These are phyloP conservation scores for Vachellia pachyceras DNA, from an alignment of 306 rosid genomes.

Conservation along the genomic window DNA sequence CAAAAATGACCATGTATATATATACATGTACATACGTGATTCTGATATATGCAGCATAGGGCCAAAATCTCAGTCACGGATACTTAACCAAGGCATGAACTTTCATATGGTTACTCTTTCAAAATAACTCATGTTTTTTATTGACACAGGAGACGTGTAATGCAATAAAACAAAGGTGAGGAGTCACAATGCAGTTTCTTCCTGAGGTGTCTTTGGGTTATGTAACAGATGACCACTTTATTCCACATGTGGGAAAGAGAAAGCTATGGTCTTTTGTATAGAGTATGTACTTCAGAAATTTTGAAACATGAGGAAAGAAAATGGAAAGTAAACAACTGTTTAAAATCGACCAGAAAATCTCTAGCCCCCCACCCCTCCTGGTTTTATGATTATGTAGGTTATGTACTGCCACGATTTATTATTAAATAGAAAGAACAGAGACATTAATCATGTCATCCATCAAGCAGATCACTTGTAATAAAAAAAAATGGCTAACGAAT, in stretches of 20 bases:
- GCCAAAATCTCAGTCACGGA: constrained; percentile 2
- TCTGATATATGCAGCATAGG: constrained; percentile 11
- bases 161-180: too few species aligned
- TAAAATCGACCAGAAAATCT: constrained; percentile 5
- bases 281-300: not conserved
- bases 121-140: not conserved
- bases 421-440: constrained; percentile 8
- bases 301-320: not conserved
- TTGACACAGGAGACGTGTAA: too few species aligned
- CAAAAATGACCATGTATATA: not conserved
- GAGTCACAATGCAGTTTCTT: too few species aligned
- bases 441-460: constrained; percentile 6
- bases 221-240: too few species aligned
- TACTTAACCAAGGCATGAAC: constrained; percentile 10
- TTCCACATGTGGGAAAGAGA: not conserved
- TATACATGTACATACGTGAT: not conserved
- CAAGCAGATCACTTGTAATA: not conserved
- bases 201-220: too few species aligned
- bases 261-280: not conserved
- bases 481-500: not conserved
- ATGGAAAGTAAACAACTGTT: constrained; percentile 11
- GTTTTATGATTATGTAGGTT: constrained; percentile 5
- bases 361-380: not conserved
- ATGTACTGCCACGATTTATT: not conserved
- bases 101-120: not conserved